Conservation (phyloP, 1,284 basidiomycete species). For the Ustilago esculenta region DNA sequence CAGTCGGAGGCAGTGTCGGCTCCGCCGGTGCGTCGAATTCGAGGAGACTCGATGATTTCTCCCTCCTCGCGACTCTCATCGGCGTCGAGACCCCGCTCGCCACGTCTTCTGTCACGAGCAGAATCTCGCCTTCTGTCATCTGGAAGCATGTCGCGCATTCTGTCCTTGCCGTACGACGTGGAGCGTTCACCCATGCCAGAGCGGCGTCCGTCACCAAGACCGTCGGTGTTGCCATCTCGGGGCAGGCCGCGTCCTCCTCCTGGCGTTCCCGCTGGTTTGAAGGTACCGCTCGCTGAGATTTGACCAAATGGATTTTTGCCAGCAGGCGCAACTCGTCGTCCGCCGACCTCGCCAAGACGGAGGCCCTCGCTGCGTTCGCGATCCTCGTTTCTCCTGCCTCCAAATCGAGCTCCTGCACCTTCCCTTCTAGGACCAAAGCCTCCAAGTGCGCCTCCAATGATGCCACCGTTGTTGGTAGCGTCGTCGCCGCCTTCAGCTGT, state of each 20-base stretch:
- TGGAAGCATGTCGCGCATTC: slow-evolving; percentile 39
- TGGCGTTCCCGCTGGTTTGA: slow-evolving; percentile 55
- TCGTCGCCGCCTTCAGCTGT: slow-evolving; percentile 25
- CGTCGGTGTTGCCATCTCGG: slow-evolving; percentile 26
- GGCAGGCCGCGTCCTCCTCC: slow-evolving; percentile 24
- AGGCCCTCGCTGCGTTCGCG: slow-evolving; percentile 43
- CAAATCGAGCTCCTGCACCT: slow-evolving; percentile 43
- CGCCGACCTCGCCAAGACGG: slow-evolving; percentile 31
- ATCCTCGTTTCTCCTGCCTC: slow-evolving; percentile 47
- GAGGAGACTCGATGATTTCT: slow-evolving; percentile 48
- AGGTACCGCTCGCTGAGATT: slow-evolving; percentile 57
- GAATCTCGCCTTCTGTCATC: slow-evolving; percentile 40
- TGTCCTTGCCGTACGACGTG: slow-evolving; percentile 43
- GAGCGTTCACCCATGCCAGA: slow-evolving; percentile 45
- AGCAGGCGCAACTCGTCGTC: slow-evolving; percentile 41
- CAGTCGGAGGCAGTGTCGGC: slow-evolving; percentile 47
- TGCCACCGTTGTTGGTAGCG: slow-evolving; percentile 23
- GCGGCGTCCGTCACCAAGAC: slow-evolving; percentile 28
- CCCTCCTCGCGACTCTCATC: slow-evolving; percentile 49
- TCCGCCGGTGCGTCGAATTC: slow-evolving; percentile 43
- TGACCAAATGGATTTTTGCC: slow-evolving; percentile 63
- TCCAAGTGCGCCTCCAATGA: slow-evolving; percentile 47
- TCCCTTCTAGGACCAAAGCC: slow-evolving; percentile 45
- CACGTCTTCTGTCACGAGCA: slow-evolving; percentile 30
- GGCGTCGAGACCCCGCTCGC: slow-evolving; percentile 33